Percentiles rank a stretch among this genome's conserved stretches.
Conservation (phyloP, 805 yeast species). For the Pichia sporocuriosa region DNA sequence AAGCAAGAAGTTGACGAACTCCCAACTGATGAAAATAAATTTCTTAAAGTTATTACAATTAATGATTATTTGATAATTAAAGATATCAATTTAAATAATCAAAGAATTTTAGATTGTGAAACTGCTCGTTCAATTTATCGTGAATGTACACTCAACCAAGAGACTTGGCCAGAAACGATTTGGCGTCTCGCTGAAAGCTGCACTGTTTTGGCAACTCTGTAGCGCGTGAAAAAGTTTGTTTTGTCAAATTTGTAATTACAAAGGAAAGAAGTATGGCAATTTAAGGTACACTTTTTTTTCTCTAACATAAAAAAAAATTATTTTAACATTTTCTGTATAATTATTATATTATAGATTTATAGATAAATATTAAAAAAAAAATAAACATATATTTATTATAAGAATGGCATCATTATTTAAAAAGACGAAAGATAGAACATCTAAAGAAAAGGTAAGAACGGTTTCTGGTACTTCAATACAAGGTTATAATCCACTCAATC, state of each 20-base stretch:
- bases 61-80: constrained; percentile 29
- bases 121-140: background rate
- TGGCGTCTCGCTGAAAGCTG: background rate
- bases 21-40: constrained; percentile 29
- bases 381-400: too few species aligned
- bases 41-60: constrained; percentile 30
- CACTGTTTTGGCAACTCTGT: too few species aligned
- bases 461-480: constrained; percentile 6
- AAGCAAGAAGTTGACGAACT: constrained; percentile 19
- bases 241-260: too few species aligned
- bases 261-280: too few species aligned
- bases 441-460: constrained; percentile 25
- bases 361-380: too few species aligned
- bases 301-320: too few species aligned
- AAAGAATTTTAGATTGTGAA: background rate
- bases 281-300: too few species aligned
- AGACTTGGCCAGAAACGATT: background rate
- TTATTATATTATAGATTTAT: too few species aligned
- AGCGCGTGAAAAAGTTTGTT: too few species aligned
- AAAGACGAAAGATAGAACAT: constrained; percentile 21
- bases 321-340: too few species aligned
- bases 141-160: background rate
- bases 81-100: too few species aligned
- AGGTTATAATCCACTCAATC: constrained; percentile 10
- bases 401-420: constrained; percentile 26